Conservation (phyloP, 2,329 filamentous ascomycete genomes). For the Dactylonectria estremocensis region DNA sequence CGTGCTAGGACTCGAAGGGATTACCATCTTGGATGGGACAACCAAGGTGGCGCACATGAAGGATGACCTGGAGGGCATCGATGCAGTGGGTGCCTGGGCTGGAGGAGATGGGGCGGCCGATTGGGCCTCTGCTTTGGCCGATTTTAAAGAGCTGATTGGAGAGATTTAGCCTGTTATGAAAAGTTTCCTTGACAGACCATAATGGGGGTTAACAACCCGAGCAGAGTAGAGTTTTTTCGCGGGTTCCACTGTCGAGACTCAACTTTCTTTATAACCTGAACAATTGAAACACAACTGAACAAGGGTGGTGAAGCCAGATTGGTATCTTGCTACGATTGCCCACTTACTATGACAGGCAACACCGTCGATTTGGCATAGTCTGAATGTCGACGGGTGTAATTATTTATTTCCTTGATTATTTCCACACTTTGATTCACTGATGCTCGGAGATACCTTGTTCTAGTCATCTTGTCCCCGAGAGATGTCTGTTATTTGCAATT, state of each 20-base stretch:
- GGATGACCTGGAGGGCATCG: constrained; percentile 62
- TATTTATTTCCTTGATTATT: too few species aligned
- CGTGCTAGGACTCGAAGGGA: constrained; percentile 62
- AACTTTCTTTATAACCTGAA: background rate
- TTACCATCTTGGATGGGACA: constrained; percentile 64
- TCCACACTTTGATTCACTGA: too few species aligned
- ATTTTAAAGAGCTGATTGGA: constrained; percentile 61
- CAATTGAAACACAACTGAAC: too few species aligned
- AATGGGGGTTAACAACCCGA: background rate
- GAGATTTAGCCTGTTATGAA: constrained; percentile 33
- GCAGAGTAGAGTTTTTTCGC: background rate
- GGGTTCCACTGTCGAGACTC: background rate
- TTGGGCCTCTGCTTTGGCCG: constrained; percentile 65
- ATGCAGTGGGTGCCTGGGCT: constrained; percentile 60
- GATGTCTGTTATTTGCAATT: too few species aligned
- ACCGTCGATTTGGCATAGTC: too few species aligned
- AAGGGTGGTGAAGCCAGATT: too few species aligned
- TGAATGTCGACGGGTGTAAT: too few species aligned
- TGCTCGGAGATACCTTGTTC: too few species aligned
- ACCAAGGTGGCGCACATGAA: constrained; percentile 63
- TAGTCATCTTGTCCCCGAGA: too few species aligned
- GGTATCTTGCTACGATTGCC: too few species aligned
- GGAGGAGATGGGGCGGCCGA: constrained; percentile 58
- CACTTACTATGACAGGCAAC: too few species aligned
- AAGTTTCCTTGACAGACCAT: background rate